A percentile compares a stretch with the other conserved stretches of the same genome.
Conservation (phyloP, 257 asterid species). For the Penstemon eatonii region DNA sequence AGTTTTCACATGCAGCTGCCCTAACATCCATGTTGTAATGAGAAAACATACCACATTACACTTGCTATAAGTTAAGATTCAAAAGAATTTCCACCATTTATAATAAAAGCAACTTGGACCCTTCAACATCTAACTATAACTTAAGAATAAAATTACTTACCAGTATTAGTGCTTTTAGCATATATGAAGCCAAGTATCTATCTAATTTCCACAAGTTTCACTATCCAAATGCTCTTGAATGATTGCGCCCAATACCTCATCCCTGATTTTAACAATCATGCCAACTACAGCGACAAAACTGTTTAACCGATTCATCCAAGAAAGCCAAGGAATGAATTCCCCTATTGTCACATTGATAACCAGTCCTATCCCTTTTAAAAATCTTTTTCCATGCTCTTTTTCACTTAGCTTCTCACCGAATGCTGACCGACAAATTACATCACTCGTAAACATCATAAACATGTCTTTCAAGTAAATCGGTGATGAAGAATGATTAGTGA, state of each 20-base stretch:
- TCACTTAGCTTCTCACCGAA: constrained; percentile 31
- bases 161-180: no score
- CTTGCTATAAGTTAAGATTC: no score
- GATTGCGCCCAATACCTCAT: constrained; percentile 24
- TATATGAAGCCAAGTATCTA: constrained; percentile 2
- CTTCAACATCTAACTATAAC: no score
- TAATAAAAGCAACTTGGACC: no score
- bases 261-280: not conserved
- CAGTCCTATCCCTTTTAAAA: not conserved
- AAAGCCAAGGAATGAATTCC: constrained; percentile 33
- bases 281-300: constrained; percentile 19
- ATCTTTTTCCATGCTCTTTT: not conserved
- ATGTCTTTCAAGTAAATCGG: constrained; percentile 24
- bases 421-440: constrained; percentile 25
- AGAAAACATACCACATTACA: no score
- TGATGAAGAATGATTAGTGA: not conserved
- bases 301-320: constrained; percentile 30
- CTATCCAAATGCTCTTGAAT: constrained; percentile 13
- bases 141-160: no score
- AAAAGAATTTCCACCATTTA: no score
- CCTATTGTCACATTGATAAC: constrained; percentile 17
- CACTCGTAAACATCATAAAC: constrained; percentile 13
- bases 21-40: constrained; percentile 24
- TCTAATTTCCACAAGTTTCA: not conserved
- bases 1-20: constrained; percentile 33